phyloP scores from a whole-genome alignment of 768 basidiomycete species.

The Leccinum subgranulosum region DNA sequence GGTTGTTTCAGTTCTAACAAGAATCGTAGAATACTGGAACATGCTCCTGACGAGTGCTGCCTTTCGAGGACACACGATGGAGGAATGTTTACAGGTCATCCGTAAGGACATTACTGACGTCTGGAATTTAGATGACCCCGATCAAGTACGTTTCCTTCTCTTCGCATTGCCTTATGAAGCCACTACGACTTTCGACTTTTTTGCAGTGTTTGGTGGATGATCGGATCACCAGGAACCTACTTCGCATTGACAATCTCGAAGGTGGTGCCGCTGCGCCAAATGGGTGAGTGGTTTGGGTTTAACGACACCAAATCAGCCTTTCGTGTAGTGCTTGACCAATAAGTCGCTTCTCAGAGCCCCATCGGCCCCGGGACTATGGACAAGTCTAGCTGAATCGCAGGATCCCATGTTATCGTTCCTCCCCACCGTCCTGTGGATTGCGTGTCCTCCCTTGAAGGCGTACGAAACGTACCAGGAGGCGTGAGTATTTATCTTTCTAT shows the following conservation, averaged over 20 bases:
- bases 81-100: slow-evolving; percentile 12
- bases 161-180: background rate
- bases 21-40: slow-evolving; percentile 9
- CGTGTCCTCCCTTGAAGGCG: background rate
- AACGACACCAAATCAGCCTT: background rate
- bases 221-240: background rate
- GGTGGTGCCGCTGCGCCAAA: background rate
- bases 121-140: slow-evolving; percentile 17
- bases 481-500: slow-evolving; percentile 1
- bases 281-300: background rate
- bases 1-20: background rate
- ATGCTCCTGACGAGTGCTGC: slow-evolving; percentile 7
- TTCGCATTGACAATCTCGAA: slow-evolving; percentile 2
- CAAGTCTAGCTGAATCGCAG: background rate
- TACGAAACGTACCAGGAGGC: slow-evolving; percentile 2
- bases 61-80: slow-evolving; percentile 7
- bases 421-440: background rate
- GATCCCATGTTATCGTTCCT: background rate
- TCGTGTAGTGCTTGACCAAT: background rate
- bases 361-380: background rate
- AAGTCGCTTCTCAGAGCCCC: background rate
- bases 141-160: background rate
- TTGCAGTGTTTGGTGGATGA: slow-evolving; percentile 12
- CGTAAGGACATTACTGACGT: slow-evolving; percentile 5
- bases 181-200: background rate